Evolutionary conservation across 2,329 filamentous ascomycete species (phyloP).

Genomic region (Xylaria sp.): DNA sequence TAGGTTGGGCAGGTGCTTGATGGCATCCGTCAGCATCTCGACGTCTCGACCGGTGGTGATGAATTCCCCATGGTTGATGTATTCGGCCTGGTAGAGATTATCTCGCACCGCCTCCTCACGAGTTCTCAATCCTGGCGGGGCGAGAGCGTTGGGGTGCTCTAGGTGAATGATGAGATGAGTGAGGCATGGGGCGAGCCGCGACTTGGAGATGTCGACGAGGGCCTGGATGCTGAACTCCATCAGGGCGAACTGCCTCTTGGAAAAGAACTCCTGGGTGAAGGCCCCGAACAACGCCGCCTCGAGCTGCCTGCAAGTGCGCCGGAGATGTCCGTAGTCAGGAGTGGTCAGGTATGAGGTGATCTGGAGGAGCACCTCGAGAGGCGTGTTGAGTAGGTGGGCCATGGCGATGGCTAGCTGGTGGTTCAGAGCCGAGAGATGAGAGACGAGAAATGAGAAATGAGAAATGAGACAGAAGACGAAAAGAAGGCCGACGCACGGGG

Average conservation of each 20-base stretch:
- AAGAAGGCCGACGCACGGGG: no score
- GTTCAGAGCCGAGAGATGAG: not conserved
- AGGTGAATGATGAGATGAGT: slow-evolving; percentile 57
- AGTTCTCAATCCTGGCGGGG: no score
- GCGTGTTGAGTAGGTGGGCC: slow-evolving; percentile 47
- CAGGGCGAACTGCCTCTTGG: slow-evolving; percentile 69
- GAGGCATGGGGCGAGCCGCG: slow-evolving; percentile 48
- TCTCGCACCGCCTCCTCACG: not conserved
- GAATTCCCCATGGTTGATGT: slow-evolving; percentile 41
- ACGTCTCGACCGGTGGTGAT: slow-evolving; percentile 53
- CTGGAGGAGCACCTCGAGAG: slow-evolving; percentile 63
- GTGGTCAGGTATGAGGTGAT: slow-evolving; percentile 61
- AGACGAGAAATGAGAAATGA: not conserved
- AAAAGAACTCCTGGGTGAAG: slow-evolving; percentile 68
- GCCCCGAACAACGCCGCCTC: slow-evolving; percentile 59
- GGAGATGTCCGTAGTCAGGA: slow-evolving; percentile 58
- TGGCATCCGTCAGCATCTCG: slow-evolving; percentile 61
- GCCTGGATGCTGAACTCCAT: slow-evolving; percentile 57
- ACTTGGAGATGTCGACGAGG: slow-evolving; percentile 55
- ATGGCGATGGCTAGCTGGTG: slow-evolving; percentile 2
- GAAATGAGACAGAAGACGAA: not conserved
- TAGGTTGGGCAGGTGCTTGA: slow-evolving; percentile 59
- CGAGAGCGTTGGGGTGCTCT: slow-evolving; percentile 33
- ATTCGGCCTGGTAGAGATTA: slow-evolving; percentile 33
- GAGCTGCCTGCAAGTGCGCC: slow-evolving; percentile 59